Base-by-base conservation (phyloP, 2,329 filamentous ascomycete species). In the Teratosphaeria epicoccoides region DNA sequence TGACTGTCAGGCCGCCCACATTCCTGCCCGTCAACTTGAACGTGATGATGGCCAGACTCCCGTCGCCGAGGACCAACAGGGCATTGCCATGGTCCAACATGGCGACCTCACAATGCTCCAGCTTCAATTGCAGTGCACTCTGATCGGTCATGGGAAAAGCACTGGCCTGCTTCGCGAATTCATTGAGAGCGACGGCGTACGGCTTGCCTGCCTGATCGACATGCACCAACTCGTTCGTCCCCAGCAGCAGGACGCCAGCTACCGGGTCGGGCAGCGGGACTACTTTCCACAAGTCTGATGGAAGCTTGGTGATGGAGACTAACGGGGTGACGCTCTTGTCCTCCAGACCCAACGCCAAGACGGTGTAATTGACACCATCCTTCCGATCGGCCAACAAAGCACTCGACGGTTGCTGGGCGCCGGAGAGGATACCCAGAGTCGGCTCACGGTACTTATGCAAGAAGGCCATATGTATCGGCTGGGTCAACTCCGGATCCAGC, bases 371-470 rank as follows among this genome's bases (percentile, higher is more conserved):
- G 46, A 95, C 75, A 60, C 87, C 81, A 66, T 98, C 93, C 64
- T 85, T 93, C 57, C 88, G 81, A 62, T 89, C 86, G 11, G 46
- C 46, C 24, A 84, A 70, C 49, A 97, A 74, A 2, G 87, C 84
- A 51, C 78, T 76, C n/a, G 89, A 90, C 12, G 84, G 81, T 29
- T 83, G 77, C 57, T 81, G 74, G 49, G 82, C 83, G 1, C 90
- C 87, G 46, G 88, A 93, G 43, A 98, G 76, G 55, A 98, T 90
- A 52, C 91, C 93, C 72, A 98, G 95, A 0, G 93, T 98, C 11
- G 93, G 91, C 70, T 97, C 93, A 68, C 93, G 84, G 70, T 98
- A 98, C 73, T 97, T 91, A 76, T 97, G 82, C 58, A 98, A 75
- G 69, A 98, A 98, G 51, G 87, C 84, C 64, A 98, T 81, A 66